phyloP scores from a whole-genome alignment of 352 stramenopile genomes.

The Pilasporangium apinafurcum region DNA sequence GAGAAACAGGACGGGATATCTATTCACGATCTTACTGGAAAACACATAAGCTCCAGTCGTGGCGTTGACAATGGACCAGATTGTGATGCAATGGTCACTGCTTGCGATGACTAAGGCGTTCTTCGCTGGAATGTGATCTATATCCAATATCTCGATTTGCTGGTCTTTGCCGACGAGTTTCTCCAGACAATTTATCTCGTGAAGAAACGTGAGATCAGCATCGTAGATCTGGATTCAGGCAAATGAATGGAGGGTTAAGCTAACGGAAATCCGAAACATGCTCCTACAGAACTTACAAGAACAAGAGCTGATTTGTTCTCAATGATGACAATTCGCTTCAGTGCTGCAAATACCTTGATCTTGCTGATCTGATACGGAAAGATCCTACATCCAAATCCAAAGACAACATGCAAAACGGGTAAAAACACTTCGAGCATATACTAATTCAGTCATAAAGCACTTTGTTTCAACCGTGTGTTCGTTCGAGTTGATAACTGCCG shows the following conservation, averaged over 20 bases:
- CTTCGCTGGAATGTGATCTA: conserved; percentile 42
- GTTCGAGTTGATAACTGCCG: conserved; percentile 6
- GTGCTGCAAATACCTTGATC: conserved; percentile 29
- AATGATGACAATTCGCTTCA: conserved; percentile 56
- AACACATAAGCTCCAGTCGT: conserved; percentile 55
- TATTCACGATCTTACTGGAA: conserved; percentile 45
- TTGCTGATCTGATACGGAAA: conserved; percentile 66
- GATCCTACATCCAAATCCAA: conserved; percentile 16
- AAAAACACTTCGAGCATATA: neutral
- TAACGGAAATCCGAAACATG: neutral
- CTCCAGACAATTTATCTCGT: conserved; percentile 51
- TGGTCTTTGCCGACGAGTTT: conserved; percentile 28
- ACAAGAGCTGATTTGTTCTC: conserved; percentile 52
- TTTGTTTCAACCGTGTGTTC: conserved; percentile 1
- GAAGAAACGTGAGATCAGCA: conserved; percentile 47
- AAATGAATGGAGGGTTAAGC: neutral
- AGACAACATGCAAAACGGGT: too few relatives aligned
- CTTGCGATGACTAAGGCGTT: conserved; percentile 51
- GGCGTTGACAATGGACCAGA: conserved; percentile 66
- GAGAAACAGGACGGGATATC: conserved; percentile 38
- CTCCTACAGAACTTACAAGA: conserved; percentile 19
- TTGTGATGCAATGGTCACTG: conserved; percentile 44
- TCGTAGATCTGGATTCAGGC: conserved; percentile 46
- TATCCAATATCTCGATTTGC: conserved; percentile 36
- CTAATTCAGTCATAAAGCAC: neutral